Evolutionary conservation across 2,329 filamentous ascomycete genomes (phyloP), one percentile per base, ranked within the genome.

Genomic region (Xylaria polymorpha): DNA sequence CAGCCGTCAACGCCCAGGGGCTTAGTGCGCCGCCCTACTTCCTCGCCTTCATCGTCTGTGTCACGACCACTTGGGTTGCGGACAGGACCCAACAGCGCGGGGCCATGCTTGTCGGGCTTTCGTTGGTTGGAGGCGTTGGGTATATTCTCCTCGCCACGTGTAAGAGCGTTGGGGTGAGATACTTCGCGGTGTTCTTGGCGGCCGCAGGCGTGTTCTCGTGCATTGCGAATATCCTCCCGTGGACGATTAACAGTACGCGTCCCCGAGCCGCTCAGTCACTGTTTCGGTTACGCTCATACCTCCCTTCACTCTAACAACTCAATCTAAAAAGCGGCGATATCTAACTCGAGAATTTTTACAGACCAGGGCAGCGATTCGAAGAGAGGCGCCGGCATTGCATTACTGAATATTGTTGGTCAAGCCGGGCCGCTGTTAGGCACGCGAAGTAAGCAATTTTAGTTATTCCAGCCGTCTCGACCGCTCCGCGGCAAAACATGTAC

Each of bases 181-280:
- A 85, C 66, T 76, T 79, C 1, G 81, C 80, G 10, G 80, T 83
- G 4, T 84, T 80, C 72, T 74, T 85, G 75, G 87, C 88, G 5
- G 86, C 88, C 0, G 84, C 83, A 1, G 89, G 89, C 12, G 85
- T 91, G 41, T 94, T 93, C 75, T 88, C 91, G 0, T 85, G 85
- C 18, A 91, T 93, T 70, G 86, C 87, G 1, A 90, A 92, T 73
- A 89, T 91, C 25, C 82, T 93, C 18, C 89, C 91, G 0, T 93
- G 91, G 91, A 77, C 75, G 18, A 79, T 90, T 41, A 89, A 92
- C 77, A 92, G 53, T 56, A 56, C 2, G 53, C 32, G 5, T 22
- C 37, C 15, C 32, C 51, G 4, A 55, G 18, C 14, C n/a, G 12
- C 20, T 39, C 9, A 7, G 7, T 18, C 9, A n/a, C 22, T 4